A percentile compares a stretch with the other conserved stretches of the same genome.
Evolutionary conservation across 176 grass and related monocot genomes (phyloP).

Genomic region (Cocos nucifera): DNA sequence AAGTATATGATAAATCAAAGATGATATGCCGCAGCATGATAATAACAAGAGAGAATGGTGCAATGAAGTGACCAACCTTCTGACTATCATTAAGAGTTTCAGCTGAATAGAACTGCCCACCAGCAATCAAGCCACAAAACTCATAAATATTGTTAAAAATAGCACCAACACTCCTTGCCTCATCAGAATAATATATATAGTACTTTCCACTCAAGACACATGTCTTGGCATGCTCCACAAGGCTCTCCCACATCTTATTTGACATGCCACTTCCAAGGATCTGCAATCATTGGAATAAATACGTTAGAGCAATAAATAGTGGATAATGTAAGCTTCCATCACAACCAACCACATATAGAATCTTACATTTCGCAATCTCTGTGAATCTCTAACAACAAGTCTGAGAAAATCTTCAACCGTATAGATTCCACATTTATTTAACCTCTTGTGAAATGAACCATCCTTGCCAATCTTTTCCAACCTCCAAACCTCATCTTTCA

Average conservation of each 20-base stretch:
- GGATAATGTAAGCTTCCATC: neutral
- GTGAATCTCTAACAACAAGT: slow-evolving; percentile 14
- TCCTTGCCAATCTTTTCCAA: slow-evolving; percentile 25
- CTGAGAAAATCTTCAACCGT: slow-evolving; percentile 20
- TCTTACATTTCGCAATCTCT: slow-evolving; percentile 16
- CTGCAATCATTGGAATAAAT: slow-evolving; percentile 1
- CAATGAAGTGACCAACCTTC: slow-evolving; percentile 1
- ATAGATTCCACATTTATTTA: neutral
- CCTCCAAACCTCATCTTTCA: slow-evolving; percentile 19
- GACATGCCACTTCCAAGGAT: slow-evolving; percentile 22
- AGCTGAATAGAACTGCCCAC: slow-evolving; percentile 15
- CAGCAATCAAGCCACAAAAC: slow-evolving; percentile 13
- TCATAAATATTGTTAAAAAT: slow-evolving; percentile 22
- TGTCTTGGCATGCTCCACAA: slow-evolving; percentile 21
- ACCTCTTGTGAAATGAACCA: slow-evolving; percentile 17
- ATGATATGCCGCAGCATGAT: too few species aligned
- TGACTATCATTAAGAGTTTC: slow-evolving; percentile 10
- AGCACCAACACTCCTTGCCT: slow-evolving; percentile 10
- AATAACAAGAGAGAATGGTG: too few species aligned
- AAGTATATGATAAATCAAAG: too few species aligned
- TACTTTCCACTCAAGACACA: slow-evolving; percentile 17
- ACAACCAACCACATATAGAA: neutral
- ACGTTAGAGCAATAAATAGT: neutral
- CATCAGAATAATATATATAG: slow-evolving; percentile 11
- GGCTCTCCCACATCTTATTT: slow-evolving; percentile 20